Evolutionary conservation across 495 filamentous ascomycete genomes (phyloP), one percentile per base, ranked within the genome.

Genomic region (Lasiosphaeria miniovina): DNA sequence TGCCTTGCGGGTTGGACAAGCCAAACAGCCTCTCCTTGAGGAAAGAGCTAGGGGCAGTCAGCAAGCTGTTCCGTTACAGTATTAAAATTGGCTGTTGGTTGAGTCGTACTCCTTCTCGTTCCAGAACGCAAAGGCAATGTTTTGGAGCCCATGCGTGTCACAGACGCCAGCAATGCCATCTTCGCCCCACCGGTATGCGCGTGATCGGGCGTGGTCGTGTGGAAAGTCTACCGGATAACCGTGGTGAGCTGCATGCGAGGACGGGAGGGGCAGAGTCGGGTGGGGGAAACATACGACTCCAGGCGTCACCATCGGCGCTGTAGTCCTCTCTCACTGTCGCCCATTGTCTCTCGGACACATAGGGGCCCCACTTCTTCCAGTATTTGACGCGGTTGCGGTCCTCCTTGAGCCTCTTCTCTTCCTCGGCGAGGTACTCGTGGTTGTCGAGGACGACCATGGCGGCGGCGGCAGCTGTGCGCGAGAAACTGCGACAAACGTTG

Each of bases 311-410:
- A 68, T 96, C 88, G 36, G 74, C 68, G 61, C 78, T 81, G 71
- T 98, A 98, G 78, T 98, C 93, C 80, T 98, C 93, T 63, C 93
- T 84, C 57, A 98, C 93, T 91, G 90, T 96, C 50, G 91, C 91
- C 91, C 91, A 96, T 77, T 96, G 91, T 69, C 91, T 78, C 71
- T 86, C 84, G 51, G 87, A 82, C 58, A 88, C 80, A 70, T 90
- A 91, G 34, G 88, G 80, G 55, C 93, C 93, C 92, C 92, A 97
- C 81, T 85, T 87, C 83, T 97, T 96, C 93, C 93, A 97, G 76
- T 96, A 96, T 68, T 86, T 88, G 49, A 66, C 81, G 46, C 89
- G 84, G 54, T 91, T 83, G 24, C 82, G 81, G 73, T 97, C 94
- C 73, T 96, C 88, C 72, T 88, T 88, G 62, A 98, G 79, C 35